Evolutionary conservation across 495 filamentous ascomycete genomes (phyloP), one percentile per base, ranked within the genome.

Genomic region (Melanomma pulvis-pyrius): DNA sequence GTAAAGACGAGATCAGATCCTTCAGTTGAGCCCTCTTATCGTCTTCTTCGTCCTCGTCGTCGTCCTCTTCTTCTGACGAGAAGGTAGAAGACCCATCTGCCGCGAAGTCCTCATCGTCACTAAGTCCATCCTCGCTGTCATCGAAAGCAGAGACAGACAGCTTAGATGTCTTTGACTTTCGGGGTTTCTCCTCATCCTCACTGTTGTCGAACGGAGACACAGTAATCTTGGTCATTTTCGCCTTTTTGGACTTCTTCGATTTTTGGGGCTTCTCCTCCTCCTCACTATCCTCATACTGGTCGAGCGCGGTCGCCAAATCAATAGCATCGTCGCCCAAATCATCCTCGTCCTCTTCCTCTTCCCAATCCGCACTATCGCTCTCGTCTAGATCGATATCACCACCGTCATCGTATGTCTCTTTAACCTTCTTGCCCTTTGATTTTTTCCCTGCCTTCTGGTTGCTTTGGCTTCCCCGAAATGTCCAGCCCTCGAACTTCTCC

Each of bases 301-400:
- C 92, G 62, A 96, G 83, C 71, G 89, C 89, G 48, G 86, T 87
- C 4, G 90, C 87, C 46, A 97, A 82, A 78, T 97, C 92, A 58
- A 97, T 86, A 19, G 89, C 92, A 68, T 92, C 92, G 53, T 91
- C 90, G 21, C 92, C 92, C 19, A 96, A 80, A 56, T 73, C 73
- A 50, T 89, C 86, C 53, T 85, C 86, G 21, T 85, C 86, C 36
- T 86, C 84, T 9, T 86, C 86, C 1, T 80, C 75, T 25, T 74
- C 79, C n/a, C 3, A 6, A 48, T 81, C 79, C 7, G 56, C 48
- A 54, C 55, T 77, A 36, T 83, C 82, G 9, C 80, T 82, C n/a
- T 83, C 84, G 28, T 83, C 79, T 66, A 88, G 84, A 22, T 80
- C 77, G 25, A 90, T 74, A 72, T 82, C 80, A 46, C 88, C 75